Conservation (phyloP, 805 yeast genomes). For the Starmerella stigmatis region DNA sequence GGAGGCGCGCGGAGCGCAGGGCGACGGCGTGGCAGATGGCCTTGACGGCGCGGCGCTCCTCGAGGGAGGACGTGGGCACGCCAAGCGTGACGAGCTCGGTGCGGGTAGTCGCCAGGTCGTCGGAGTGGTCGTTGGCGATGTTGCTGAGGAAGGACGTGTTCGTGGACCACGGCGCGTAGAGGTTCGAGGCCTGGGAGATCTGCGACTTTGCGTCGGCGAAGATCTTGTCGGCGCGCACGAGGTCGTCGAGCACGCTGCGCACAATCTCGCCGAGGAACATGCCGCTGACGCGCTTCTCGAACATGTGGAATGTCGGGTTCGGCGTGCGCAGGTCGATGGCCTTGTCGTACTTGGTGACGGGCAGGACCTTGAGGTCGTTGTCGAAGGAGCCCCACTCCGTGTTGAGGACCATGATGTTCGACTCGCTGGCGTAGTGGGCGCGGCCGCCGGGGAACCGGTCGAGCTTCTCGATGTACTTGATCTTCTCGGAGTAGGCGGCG, state of each 20-base stretch:
- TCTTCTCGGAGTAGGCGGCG: constrained; percentile 80
- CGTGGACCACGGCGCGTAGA: constrained; percentile 55
- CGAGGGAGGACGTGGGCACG: constrained; percentile 46
- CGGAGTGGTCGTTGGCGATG: constrained; percentile 75
- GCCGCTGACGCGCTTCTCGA: constrained; percentile 85
- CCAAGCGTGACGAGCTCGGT: constrained; percentile 46
- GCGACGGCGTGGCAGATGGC: constrained; percentile 67
- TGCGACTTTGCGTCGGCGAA: constrained; percentile 31
- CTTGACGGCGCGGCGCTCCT: constrained; percentile 68
- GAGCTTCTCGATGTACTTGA: constrained; percentile 58
- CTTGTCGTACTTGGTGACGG: constrained; percentile 67
- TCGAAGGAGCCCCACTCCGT: constrained; percentile 99
- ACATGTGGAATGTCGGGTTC: constrained; percentile 79
- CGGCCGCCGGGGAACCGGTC: constrained; percentile 37
- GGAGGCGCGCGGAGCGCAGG: constrained; percentile 76
- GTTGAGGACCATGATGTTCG: constrained; percentile 65
- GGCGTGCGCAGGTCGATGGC: constrained; percentile 62
- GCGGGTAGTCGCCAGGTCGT: constrained; percentile 37
- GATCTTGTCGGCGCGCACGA: constrained; percentile 45
- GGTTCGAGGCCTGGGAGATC: constrained; percentile 29
- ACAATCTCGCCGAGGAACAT: constrained; percentile 88
- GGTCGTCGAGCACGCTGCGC: constrained; percentile 60
- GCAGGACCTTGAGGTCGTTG: constrained; percentile 63
- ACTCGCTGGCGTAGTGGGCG: constrained; percentile 24
- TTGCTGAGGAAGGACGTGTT: constrained; percentile 77